phyloP scores from a whole-genome alignment of 805 yeast species.

The Wickerhamomyces ciferrii region DNA sequence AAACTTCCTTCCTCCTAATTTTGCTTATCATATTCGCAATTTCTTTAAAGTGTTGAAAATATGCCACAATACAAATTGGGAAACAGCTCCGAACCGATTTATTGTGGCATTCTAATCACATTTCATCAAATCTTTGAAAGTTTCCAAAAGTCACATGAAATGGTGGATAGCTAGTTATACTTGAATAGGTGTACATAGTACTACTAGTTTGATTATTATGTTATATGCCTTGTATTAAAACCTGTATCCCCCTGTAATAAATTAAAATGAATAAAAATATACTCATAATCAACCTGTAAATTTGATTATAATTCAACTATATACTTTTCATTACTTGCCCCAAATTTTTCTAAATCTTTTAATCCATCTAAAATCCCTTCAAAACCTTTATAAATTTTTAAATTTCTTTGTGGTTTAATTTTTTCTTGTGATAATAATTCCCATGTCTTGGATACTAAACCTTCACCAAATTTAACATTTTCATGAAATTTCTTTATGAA shows the following conservation, averaged over 20 bases:
- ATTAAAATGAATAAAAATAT: neutral
- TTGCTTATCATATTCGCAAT: too few species aligned
- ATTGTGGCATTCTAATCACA: neutral
- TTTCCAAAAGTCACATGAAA: too few species aligned
- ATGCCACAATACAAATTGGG: too few species aligned
- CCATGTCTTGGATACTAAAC: slow-evolving; percentile 29
- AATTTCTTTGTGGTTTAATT: slow-evolving; percentile 28
- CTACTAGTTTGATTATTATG: too few species aligned
- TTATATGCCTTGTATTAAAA: neutral
- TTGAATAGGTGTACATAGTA: too few species aligned
- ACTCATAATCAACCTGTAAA: too few species aligned
- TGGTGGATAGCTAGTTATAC: too few species aligned
- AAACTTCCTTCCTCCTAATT: too few species aligned
- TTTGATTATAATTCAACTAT: slow-evolving; percentile 26
- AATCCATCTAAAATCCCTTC: slow-evolving; percentile 29
- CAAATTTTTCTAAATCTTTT: slow-evolving; percentile 30
- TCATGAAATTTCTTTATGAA: slow-evolving; percentile 39
- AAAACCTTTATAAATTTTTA: slow-evolving; percentile 31
- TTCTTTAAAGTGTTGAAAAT: too few species aligned
- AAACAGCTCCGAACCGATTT: too few species aligned
- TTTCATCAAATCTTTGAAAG: too few species aligned
- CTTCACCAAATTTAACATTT: slow-evolving; percentile 30
- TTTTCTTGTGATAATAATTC: slow-evolving; percentile 22
- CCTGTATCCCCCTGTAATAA: neutral
- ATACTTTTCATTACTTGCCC: slow-evolving; percentile 40